Evolutionary conservation across 148 eudicot genomes (phyloP).

Genomic region (Arctostaphylos glauca): DNA sequence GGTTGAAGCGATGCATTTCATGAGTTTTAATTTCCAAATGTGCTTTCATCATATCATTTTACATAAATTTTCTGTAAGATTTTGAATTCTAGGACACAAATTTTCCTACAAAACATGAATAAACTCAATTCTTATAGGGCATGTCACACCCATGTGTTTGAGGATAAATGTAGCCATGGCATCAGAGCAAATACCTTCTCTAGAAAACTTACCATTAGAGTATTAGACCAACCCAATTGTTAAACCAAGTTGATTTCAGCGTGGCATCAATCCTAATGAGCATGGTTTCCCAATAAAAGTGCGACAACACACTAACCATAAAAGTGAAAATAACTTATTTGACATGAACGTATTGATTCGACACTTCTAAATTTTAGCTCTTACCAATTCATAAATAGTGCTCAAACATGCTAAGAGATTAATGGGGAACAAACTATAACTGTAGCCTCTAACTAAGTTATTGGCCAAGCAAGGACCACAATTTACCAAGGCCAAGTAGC

Average conservation of each 20-base stretch:
- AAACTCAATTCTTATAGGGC: too few species aligned
- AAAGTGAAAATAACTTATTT: background rate
- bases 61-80: background rate
- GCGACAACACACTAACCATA: background rate
- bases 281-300: too few species aligned
- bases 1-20: background rate
- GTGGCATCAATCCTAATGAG: too few species aligned
- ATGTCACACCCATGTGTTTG: too few species aligned
- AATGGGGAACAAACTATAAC: background rate
- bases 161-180: too few species aligned
- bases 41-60: background rate
- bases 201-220: too few species aligned
- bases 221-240: too few species aligned
- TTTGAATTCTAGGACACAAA: background rate
- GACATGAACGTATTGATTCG: background rate
- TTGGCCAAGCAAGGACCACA: slow-evolving; percentile 13
- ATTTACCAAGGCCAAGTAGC: background rate
- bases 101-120: too few species aligned
- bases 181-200: too few species aligned
- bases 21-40: background rate
- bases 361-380: background rate
- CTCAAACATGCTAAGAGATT: background rate
- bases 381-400: background rate
- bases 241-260: too few species aligned
- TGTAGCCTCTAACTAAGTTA: background rate